These are phyloP conservation scores for Lactarius quietus DNA, from an alignment of 768 basidiomycete species.

Conservation along the genomic window DNA sequence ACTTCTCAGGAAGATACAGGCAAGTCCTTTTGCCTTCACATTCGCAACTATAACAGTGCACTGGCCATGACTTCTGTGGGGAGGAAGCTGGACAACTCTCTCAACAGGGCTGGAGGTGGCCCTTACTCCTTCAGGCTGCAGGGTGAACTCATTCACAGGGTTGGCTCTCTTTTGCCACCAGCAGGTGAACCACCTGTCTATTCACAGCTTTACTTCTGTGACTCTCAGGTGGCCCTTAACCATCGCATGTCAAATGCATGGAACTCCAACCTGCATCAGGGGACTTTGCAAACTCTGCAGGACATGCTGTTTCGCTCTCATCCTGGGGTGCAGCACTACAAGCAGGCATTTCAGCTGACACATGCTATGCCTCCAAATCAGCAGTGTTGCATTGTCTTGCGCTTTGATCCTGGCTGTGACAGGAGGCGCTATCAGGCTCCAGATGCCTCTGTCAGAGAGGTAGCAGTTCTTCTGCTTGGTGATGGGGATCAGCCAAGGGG, in stretches of 20 bases:
- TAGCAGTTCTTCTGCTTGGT: neutral
- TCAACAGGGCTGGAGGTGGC: neutral
- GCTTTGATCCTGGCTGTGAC: neutral
- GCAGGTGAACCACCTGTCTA: neutral
- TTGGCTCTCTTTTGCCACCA: neutral
- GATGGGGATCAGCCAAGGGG: neutral
- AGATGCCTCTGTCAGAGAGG: neutral
- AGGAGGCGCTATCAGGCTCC: neutral
- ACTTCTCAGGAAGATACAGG: too few species aligned
- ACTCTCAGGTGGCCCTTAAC: neutral
- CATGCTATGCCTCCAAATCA: neutral
- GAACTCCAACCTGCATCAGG: neutral
- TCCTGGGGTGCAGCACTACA: neutral
- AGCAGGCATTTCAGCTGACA: neutral
- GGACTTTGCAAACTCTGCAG: neutral
- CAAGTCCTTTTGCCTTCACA: neutral
- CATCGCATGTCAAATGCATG: neutral
- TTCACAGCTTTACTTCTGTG: slow-evolving; percentile 1
- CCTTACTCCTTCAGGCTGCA: neutral
- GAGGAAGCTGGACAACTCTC: neutral
- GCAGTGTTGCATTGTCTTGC: slow-evolving; percentile 27
- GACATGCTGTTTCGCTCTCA: neutral
- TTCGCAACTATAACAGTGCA: neutral
- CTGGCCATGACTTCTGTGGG: slow-evolving; percentile 4
- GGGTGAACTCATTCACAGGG: neutral